Evolutionary conservation across 305 asterid species (phyloP).

Genomic region (Coffea humblotiana): DNA sequence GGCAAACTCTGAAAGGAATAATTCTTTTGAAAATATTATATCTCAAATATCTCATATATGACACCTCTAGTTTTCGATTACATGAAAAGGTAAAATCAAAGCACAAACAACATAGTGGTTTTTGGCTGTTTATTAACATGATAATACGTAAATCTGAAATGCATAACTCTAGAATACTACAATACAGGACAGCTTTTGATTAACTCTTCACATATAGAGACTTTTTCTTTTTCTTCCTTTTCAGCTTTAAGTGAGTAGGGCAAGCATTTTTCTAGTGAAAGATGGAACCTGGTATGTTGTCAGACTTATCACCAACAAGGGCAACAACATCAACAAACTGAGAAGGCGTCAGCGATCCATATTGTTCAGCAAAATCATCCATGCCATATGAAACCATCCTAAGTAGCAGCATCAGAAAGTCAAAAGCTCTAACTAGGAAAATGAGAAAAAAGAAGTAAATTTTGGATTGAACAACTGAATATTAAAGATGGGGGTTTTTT

Average conservation of each 20-base stretch:
- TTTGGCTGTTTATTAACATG: background rate
- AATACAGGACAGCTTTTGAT: background rate
- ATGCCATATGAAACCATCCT: constrained; percentile 69
- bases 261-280: background rate
- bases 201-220: background rate
- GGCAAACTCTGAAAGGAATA: background rate
- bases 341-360: constrained; percentile 76
- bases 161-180: background rate
- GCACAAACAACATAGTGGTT: background rate
- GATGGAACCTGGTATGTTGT: constrained; percentile 82
- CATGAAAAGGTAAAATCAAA: too few relatives aligned
- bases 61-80: background rate
- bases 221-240: background rate
- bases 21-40: background rate
- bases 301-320: constrained; percentile 87
- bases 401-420: constrained; percentile 23
- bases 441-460: background rate
- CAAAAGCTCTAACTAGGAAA: background rate
- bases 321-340: constrained; percentile 93
- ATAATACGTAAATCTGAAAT: background rate
- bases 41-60: background rate
- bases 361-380: constrained; percentile 82
- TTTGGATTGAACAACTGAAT: background rate
- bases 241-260: background rate
- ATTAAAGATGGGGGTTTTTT: background rate